Conservation (phyloP, 306 rosid genomes). For the Trifolium dubium region DNA sequence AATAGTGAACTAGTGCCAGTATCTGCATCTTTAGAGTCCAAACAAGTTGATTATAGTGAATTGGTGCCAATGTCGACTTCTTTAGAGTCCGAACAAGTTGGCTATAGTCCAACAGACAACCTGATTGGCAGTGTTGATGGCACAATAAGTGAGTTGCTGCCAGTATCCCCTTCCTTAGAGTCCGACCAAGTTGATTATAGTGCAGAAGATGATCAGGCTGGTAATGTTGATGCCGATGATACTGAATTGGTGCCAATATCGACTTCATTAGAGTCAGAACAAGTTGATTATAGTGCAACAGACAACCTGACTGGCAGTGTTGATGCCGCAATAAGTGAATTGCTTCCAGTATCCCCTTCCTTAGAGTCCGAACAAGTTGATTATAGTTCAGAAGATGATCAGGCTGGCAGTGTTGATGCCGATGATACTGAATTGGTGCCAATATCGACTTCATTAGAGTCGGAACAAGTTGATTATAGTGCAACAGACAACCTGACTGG, state of each 20-base stretch:
- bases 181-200: conserved; percentile 16
- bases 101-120: neutral
- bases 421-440: conserved; percentile 4
- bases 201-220: conserved; percentile 9
- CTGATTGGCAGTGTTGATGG: conserved; percentile 25
- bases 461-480: neutral
- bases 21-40: conserved; percentile 25
- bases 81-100: conserved; percentile 30
- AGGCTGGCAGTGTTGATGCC: conserved; percentile 20
- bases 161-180: conserved; percentile 23
- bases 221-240: conserved; percentile 1
- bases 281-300: conserved; percentile 11
- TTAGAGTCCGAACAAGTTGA: conserved; percentile 28
- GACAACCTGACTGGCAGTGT: conserved; percentile 5
- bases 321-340: neutral
- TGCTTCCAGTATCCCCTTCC: conserved; percentile 14
- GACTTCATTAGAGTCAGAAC: conserved; percentile 27
- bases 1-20: neutral
- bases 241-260: conserved; percentile 16
- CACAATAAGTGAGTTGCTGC: neutral
- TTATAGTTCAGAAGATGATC: neutral
- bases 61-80: conserved; percentile 7
- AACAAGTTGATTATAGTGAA: conserved; percentile 10
- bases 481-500: conserved; percentile 6
- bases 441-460: conserved; percentile 6